Conservation (phyloP, 2,329 filamentous ascomycete species). For the Diaporthe aspalathi region DNA sequence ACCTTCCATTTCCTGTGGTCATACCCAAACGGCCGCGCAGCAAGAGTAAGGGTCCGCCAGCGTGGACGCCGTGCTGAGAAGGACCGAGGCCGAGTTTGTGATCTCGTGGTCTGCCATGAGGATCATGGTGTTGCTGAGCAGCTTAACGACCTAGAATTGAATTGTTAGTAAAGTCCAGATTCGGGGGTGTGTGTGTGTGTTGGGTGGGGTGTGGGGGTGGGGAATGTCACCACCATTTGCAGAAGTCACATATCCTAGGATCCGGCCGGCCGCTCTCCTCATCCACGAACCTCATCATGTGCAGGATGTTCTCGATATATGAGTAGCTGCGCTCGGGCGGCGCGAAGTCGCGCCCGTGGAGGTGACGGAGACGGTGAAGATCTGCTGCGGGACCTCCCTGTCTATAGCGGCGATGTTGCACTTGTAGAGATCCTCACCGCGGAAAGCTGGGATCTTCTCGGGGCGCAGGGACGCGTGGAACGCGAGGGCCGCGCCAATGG, state of each 20-base stretch:
- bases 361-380: not conserved
- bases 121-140: constrained; percentile 2
- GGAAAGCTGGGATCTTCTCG: constrained; percentile 9
- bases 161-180: too few relatives aligned
- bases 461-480: not conserved
- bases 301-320: constrained; percentile 17
- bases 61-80: not conserved
- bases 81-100: constrained; percentile 11
- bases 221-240: too few relatives aligned
- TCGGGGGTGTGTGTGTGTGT: too few relatives aligned
- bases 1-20: constrained; percentile 10
- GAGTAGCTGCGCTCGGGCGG: not conserved
- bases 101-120: constrained; percentile 20
- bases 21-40: constrained; percentile 8
- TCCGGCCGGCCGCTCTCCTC: not conserved
- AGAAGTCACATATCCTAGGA: not conserved
- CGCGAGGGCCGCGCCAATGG: constrained; percentile 3
- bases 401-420: not conserved
- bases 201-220: too few relatives aligned
- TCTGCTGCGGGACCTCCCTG: not conserved
- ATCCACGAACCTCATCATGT: constrained; percentile 6
- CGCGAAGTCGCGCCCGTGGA: constrained; percentile 17
- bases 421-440: constrained; percentile 8
- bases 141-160: not conserved
- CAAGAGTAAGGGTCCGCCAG: constrained; percentile 10